These are phyloP conservation scores for Pythium volutum DNA, from an alignment of 352 stramenopile genomes.

Conservation along the genomic window DNA sequence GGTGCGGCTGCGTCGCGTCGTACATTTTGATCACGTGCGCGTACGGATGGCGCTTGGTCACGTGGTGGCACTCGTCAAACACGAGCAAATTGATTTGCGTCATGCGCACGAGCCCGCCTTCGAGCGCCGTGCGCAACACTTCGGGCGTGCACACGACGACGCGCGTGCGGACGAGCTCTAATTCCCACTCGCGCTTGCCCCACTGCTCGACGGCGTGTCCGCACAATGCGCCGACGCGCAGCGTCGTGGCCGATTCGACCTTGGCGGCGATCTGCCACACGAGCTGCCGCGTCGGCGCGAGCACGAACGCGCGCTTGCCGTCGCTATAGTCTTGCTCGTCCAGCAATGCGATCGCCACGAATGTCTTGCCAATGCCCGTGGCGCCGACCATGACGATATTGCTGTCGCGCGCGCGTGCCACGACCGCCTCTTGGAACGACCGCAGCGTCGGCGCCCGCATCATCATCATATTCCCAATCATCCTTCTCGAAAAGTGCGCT, in stretches of 20 bases:
- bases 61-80: constrained; percentile 91
- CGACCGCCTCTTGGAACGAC: constrained; percentile 63
- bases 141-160: constrained; percentile 88
- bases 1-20: constrained; percentile 24
- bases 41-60: constrained; percentile 87
- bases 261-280: constrained; percentile 79
- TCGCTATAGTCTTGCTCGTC: constrained; percentile 69
- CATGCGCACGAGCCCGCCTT: constrained; percentile 82
- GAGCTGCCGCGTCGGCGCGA: constrained; percentile 78
- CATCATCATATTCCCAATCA: too few species aligned
- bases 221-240: constrained; percentile 56
- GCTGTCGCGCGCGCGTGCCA: constrained; percentile 61
- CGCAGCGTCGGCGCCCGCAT: constrained; percentile 32
- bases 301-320: constrained; percentile 70
- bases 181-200: constrained; percentile 56
- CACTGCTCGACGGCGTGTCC: constrained; percentile 52
- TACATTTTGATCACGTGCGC: constrained; percentile 87
- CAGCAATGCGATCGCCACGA: constrained; percentile 74
- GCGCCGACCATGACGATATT: constrained; percentile 85
- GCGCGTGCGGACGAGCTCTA: constrained; percentile 47
- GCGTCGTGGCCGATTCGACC: constrained; percentile 56
- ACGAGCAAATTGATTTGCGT: constrained; percentile 80
- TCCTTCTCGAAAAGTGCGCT: not conserved
- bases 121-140: constrained; percentile 79
- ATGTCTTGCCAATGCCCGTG: constrained; percentile 86